Evolutionary conservation across 768 basidiomycete genomes (phyloP).

Genomic region (Lentinus brumalis): DNA sequence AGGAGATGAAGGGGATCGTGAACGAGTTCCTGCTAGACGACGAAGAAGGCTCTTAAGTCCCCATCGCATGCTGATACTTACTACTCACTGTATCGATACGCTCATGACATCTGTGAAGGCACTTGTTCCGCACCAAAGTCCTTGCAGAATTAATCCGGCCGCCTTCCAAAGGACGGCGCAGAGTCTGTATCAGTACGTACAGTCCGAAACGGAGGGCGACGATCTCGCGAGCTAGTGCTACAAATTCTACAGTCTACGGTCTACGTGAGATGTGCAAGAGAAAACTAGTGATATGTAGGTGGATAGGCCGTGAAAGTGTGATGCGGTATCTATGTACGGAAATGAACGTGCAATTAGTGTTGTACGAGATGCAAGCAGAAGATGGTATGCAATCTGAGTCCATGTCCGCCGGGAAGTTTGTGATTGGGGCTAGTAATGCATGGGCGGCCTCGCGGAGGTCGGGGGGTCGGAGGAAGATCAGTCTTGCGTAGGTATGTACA

Average conservation of each 20-base stretch:
- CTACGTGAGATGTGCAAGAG: background rate
- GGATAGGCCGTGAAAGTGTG: too few species aligned
- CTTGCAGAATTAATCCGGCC: too few species aligned
- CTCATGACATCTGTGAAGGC: too few species aligned
- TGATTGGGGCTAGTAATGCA: slow-evolving; percentile 14
- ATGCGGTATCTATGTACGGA: background rate
- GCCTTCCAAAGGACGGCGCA: too few species aligned
- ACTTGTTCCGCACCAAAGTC: too few species aligned
- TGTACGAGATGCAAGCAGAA: background rate
- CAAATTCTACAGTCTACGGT: slow-evolving; percentile 8
- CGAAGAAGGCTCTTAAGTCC: background rate
- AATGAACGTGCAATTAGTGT: too few species aligned
- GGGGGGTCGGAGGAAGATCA: background rate
- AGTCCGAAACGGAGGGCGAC: too few species aligned
- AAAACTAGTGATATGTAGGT: background rate
- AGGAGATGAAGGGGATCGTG: slow-evolving; percentile 42
- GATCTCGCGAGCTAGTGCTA: slow-evolving; percentile 6
- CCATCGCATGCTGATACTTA: background rate
- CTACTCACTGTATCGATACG: too few species aligned
- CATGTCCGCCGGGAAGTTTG: slow-evolving; percentile 3
- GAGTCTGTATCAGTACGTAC: too few species aligned
- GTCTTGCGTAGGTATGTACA: background rate
- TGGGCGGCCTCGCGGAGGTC: slow-evolving; percentile 9
- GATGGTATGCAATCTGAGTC: background rate
- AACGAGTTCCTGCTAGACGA: slow-evolving; percentile 42